Evolutionary conservation across 768 basidiomycete species (phyloP).

Genomic region (Podaxis sp.): DNA sequence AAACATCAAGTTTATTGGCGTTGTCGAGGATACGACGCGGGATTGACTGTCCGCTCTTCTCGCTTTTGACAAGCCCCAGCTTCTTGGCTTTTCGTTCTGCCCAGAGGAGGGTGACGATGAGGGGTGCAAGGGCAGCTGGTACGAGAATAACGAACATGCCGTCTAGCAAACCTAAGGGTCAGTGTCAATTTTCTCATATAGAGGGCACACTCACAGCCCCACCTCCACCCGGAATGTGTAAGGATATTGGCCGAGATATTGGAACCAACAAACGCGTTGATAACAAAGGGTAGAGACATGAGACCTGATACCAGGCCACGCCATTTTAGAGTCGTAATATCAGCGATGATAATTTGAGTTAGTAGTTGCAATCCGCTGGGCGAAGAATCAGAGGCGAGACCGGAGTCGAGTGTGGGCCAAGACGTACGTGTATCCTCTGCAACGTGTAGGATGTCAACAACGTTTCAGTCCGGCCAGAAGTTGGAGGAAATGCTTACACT

Average conservation of each 20-base stretch:
- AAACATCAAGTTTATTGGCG: constrained; percentile 41
- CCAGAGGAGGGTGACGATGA: constrained; percentile 56
- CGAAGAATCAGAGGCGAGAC: background rate
- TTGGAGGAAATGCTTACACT: constrained; percentile 35
- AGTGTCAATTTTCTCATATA: background rate
- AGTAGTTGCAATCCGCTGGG: constrained; percentile 59
- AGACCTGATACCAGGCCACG: constrained; percentile 47
- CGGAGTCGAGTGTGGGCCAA: background rate
- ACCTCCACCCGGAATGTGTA: constrained; percentile 53
- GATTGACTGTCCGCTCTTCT: constrained; percentile 12
- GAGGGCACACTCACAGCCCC: constrained; percentile 55
- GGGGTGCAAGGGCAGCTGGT: constrained; percentile 47
- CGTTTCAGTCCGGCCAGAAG: background rate
- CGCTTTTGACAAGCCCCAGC: constrained; percentile 27
- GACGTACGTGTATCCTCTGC: constrained; percentile 60
- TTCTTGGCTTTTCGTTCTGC: constrained; percentile 48
- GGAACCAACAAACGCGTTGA: constrained; percentile 68
- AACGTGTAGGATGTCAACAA: constrained; percentile 15
- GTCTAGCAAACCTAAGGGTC: constrained; percentile 30
- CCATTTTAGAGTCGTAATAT: constrained; percentile 58
- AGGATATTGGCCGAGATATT: constrained; percentile 52
- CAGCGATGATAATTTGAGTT: constrained; percentile 63
- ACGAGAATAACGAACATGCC: constrained; percentile 60
- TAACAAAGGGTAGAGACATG: constrained; percentile 36
- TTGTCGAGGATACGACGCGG: constrained; percentile 22